Base-by-base conservation (phyloP, 345 rosid species). In the Clarkia xantiana region DNA sequence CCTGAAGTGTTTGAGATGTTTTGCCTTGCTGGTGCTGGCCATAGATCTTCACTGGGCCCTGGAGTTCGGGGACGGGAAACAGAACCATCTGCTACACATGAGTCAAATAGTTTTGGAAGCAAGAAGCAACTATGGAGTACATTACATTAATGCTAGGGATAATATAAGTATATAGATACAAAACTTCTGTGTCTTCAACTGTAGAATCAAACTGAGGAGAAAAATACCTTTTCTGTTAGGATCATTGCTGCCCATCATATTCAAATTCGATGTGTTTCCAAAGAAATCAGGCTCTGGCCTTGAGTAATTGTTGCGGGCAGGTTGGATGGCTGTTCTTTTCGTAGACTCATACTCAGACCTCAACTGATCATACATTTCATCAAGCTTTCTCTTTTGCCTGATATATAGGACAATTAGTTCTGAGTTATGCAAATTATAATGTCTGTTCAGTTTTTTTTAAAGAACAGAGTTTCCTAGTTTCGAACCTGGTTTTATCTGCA, bases 301-400 rank as follows among this genome's bases (percentile, higher is more conserved):
- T 18, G 72, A 63, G 52, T 64, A 86, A 69, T 79, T 79, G 56
- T 73, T 75, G 68, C 59, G 76, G 11, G 76, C 64, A 40, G 93
- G 94, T 62, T 86, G 94, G 66, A 84, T 76, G 42, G 96, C 79
- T 52, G 93, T 65, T 67, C 94, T 69, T 69, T 86, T 86, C 51
- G 64, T 51, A 11, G 93, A 77, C 59, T 91, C 87, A 6, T 68
- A 76, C 57, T 91, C 94, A 49, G 62, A 79, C 62, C 91, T 76
- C 70, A 91, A 55, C 55, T 78, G 93, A 61, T 91, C 98, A 56
- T 91, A 86, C 94, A 91, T 91, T 71, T 91, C 98, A 62, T 91
- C 98, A 45, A 84, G 94, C 63, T 84, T 91, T 62, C 94, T 79
- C 85, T 91, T 91, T 76, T 83, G 94, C 68, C 96, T 86, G 82